Evolutionary conservation across 2,329 filamentous ascomycete species (phyloP), one percentile per base, ranked within the genome.

Genomic region (Neofusicoccum sp.): DNA sequence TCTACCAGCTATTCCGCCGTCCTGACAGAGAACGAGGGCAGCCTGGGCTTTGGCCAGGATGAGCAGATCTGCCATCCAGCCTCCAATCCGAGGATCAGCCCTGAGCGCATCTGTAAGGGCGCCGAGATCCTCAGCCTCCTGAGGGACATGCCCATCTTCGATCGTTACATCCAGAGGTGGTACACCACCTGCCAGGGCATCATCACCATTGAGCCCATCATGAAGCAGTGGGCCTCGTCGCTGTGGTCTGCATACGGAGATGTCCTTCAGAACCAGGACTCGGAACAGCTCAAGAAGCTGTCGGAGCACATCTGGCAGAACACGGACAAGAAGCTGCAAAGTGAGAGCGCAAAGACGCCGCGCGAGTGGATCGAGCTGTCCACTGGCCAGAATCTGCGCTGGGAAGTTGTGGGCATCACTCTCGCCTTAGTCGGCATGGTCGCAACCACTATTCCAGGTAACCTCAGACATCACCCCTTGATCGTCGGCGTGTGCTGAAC

Each of bases 351-450:
- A 12, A 80, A 77, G 47, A 74, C 74, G 5, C 70, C 77, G 12
- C 68, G 67, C 11, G 74, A 79, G 11, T 81, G 78, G 69, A 76
- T 73, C 22, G 65, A 69, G 14, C 70, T 70, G 5, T 74, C 73
- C 1, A 78, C 78, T 14, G 79, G 79, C 1, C 70, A 73, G 7
- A 70, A 74, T 49, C 64, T 80, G 5, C 69, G 79, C 65, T 81
- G 79, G 79, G 79, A 81, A 63, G 72, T 79, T 28, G 72, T 81
- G 2, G 79, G 78, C 0, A 71, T 77, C 6, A 69, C 80, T 1
- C 68, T 78, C 3, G 73, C 73, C 1, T 62, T 77, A 39, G 74
- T 78, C 1, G 76, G 75, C 0, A 65, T 78, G 54, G 54, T 45
- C 16, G 75, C 74, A 6, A 66, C 69, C 29, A 71, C 68, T 14